A percentile compares a stretch with the other conserved stretches of the same genome.
phyloP scores from a whole-genome alignment of 176 grass and related monocot genomes.

The Musa schizocarpa region DNA sequence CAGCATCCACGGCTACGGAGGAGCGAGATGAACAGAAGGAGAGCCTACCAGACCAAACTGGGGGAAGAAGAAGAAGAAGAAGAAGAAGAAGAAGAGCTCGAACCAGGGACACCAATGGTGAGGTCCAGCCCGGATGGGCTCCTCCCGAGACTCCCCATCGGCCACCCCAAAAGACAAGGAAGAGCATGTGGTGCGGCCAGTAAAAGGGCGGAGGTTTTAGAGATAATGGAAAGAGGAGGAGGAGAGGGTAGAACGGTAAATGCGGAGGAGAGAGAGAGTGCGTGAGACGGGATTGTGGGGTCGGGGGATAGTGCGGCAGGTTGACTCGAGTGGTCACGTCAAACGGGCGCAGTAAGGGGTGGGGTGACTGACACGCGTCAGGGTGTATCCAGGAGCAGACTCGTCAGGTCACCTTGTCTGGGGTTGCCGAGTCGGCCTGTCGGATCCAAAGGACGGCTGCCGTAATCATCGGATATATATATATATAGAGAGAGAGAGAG shows the following conservation, averaged over 20 bases:
- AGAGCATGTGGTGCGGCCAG: not conserved
- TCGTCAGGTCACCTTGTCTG: conserved; percentile 64
- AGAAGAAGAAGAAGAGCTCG: conserved; percentile 47
- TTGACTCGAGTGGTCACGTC: conserved; percentile 24
- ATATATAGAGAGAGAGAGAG: too few relatives aligned
- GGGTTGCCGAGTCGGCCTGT: conserved; percentile 37
- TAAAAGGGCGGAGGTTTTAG: conserved; percentile 4
- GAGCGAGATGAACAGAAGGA: not conserved
- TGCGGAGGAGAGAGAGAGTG: not conserved
- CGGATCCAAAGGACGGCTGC: conserved; percentile 26
- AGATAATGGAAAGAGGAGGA: not conserved
- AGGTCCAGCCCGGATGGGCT: conserved; percentile 68
- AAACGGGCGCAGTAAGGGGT: not conserved
- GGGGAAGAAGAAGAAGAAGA: conserved; percentile 19
- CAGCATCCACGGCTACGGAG: too few relatives aligned
- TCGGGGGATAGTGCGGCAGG: not conserved
- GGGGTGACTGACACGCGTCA: conserved; percentile 38
- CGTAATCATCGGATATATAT: conserved; percentile 50
- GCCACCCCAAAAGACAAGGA: not conserved
- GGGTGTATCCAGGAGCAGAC: conserved; percentile 40
- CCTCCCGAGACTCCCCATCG: conserved; percentile 45
- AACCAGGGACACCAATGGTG: conserved; percentile 89
- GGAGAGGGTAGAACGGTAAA: not conserved
- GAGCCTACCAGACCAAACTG: conserved; percentile 18
- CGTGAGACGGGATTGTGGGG: not conserved